Base-by-base conservation (phyloP, 768 basidiomycete species). In the Auriscalpium vulgare region DNA sequence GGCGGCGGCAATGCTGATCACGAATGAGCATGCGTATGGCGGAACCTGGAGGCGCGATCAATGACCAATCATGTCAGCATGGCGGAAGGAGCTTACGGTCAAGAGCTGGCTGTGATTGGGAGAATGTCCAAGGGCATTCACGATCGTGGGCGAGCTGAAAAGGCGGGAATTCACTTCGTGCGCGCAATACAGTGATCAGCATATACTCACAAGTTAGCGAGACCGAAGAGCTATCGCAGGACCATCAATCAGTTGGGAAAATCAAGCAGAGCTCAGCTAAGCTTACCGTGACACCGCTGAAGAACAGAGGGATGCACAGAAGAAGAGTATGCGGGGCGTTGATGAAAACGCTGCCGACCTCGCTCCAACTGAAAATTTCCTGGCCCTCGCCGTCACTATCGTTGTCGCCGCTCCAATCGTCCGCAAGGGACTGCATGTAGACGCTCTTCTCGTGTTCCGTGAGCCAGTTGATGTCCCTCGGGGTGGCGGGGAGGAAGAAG, bases 281-380 rank as follows among this genome's bases (percentile, higher is more conserved):
- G 70, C 74, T 60, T 62, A 80, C 80, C 16, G 77, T 67, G n/a
- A 72, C 69, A 19, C 81, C 85, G 56, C 70, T 74, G 59, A 81
- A 72, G 69, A 87, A 84, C 51, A 82, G 73, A 1, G 72, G 66
- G 7, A 83, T 45, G 0, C 72, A 72, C 23, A 84, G 62, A 48
- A 86, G 57, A 71, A 77, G 74, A 8, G 84, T 75, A 4, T 87
- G 85, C 0, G 79, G 78, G 1, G 58, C 52, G 34, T 78, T 74
- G 17, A 66, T 75, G 60, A 76, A 77, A 0, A 78, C 75, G 61
- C 66, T 71, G 5, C 65, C 56, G 17, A 85, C 78, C 64, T 88
- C 83, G 8, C 50, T 62, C 83, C 82, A 85, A 58, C 74, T 79
- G 65, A 85, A 84, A 2, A 16, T 37, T 56, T 84, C 79, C 10